Evolutionary conservation across 805 yeast species (phyloP).

Genomic region (Lachancea mirantina): DNA sequence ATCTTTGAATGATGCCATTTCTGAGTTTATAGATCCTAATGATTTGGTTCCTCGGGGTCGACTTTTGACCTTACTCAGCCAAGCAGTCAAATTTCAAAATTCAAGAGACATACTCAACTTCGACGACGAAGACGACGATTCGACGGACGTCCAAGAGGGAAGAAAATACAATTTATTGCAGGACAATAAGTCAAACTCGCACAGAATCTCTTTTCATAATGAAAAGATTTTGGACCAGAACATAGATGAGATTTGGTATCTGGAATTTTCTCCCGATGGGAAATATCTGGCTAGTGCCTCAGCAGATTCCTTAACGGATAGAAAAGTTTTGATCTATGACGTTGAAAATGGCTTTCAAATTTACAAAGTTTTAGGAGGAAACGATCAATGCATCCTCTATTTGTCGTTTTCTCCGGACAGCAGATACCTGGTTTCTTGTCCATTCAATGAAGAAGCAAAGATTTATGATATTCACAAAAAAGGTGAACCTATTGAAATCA

Average conservation of each 20-base stretch:
- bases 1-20: conserved; percentile 36
- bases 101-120: conserved; percentile 32
- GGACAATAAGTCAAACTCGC: conserved; percentile 16
- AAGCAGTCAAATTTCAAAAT: conserved; percentile 44
- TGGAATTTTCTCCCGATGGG: conserved; percentile 73
- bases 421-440: conserved; percentile 56
- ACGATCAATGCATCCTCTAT: conserved; percentile 51
- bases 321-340: conserved; percentile 57
- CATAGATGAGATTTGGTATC: conserved; percentile 76
- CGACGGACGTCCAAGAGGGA: conserved; percentile 10
- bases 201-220: conserved; percentile 16
- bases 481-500: conserved; percentile 17
- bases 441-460: conserved; percentile 61
- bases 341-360: conserved; percentile 41
- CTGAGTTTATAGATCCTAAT: conserved; percentile 43
- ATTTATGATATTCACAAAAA: conserved; percentile 56
- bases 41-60: conserved; percentile 48
- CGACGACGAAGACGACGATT: conserved; percentile 15
- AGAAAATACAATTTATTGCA: conserved; percentile 17
- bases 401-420: conserved; percentile 75
- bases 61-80: conserved; percentile 42
- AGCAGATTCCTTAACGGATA: conserved; percentile 40
- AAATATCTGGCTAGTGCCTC: conserved; percentile 70
- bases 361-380: conserved; percentile 36
- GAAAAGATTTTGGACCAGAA: conserved; percentile 36